Percentiles rank a stretch among this genome's conserved stretches.
These are phyloP conservation scores for Epichloe hybrida DNA, from an alignment of 2,329 filamentous ascomycete species.

Conservation along the genomic window DNA sequence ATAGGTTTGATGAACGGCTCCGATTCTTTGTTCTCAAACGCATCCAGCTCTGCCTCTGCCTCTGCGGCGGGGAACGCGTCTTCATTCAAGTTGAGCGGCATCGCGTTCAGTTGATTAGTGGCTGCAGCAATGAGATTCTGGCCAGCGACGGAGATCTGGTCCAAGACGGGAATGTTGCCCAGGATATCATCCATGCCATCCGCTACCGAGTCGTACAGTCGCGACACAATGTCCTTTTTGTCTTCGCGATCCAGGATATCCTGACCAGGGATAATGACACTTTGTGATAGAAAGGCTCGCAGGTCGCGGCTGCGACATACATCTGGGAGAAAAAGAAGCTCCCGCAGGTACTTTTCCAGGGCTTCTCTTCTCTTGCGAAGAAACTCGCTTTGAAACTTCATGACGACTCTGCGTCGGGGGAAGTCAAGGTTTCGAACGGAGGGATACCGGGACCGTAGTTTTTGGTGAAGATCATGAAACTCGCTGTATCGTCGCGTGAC, in stretches of 20 bases:
- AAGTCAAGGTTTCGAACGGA: slow-evolving; percentile 86
- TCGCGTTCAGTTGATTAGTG: slow-evolving; percentile 46
- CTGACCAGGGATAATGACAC: slow-evolving; percentile 55
- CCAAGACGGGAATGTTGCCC: slow-evolving; percentile 87
- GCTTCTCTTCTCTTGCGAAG: slow-evolving; percentile 75
- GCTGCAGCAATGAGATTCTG: slow-evolving; percentile 79
- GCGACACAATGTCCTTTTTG: slow-evolving; percentile 79
- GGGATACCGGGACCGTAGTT: slow-evolving; percentile 69
- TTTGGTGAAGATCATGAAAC: slow-evolving; percentile 90
- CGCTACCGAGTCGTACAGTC: slow-evolving; percentile 90
- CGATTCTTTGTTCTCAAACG: slow-evolving; percentile 78
- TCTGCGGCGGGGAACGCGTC: slow-evolving; percentile 48
- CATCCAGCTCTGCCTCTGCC: slow-evolving; percentile 85
- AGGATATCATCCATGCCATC: slow-evolving; percentile 98
- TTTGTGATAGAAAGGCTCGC: slow-evolving; percentile 82
- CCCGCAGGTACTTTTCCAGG: slow-evolving; percentile 71
- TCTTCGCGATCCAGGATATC: slow-evolving; percentile 44
- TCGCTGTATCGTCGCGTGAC: slow-evolving; percentile 91
- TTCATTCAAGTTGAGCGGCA: slow-evolving; percentile 37
- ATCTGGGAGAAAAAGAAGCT: slow-evolving; percentile 76
- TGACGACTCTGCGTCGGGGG: slow-evolving; percentile 78
- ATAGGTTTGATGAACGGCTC: slow-evolving; percentile 98
- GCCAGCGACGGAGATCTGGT: slow-evolving; percentile 83
- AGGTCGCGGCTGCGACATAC: slow-evolving; percentile 90
- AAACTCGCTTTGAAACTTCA: slow-evolving; percentile 95